These are phyloP conservation scores for Colletotrichum phormii DNA, from an alignment of 2,329 filamentous ascomycete species.

Conservation along the genomic window DNA sequence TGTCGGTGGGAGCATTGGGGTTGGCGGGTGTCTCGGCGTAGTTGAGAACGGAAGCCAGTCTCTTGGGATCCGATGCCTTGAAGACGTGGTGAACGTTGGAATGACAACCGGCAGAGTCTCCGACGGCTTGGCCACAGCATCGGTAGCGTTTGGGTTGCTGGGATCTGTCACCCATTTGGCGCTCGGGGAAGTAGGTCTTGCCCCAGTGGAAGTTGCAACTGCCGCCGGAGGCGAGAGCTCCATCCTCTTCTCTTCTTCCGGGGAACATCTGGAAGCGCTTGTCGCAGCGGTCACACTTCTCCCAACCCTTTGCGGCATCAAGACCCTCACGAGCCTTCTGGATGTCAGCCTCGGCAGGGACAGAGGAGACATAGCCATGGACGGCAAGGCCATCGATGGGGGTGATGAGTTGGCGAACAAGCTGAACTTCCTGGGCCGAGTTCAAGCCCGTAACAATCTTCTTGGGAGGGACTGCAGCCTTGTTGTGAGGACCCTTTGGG, in stretches of 20 bases:
- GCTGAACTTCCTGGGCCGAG: slow-evolving; percentile 72
- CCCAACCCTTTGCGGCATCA: slow-evolving; percentile 78
- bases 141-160: slow-evolving; percentile 72
- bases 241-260: slow-evolving; percentile 81
- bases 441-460: slow-evolving; percentile 78
- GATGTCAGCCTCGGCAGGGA: slow-evolving; percentile 76
- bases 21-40: slow-evolving; percentile 84
- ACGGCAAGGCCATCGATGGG: slow-evolving; percentile 71
- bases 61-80: slow-evolving; percentile 80
- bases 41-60: slow-evolving; percentile 82
- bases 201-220: slow-evolving; percentile 86
- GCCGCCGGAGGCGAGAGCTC: slow-evolving; percentile 80
- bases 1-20: slow-evolving; percentile 57
- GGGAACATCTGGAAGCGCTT: slow-evolving; percentile 93
- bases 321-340: slow-evolving; percentile 73
- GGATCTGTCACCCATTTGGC: slow-evolving; percentile 66
- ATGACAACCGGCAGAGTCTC: slow-evolving; percentile 80
- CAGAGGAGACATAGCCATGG: slow-evolving; percentile 79
- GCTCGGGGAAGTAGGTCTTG: slow-evolving; percentile 70
- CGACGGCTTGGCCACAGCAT: slow-evolving; percentile 83
- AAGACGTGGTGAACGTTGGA: slow-evolving; percentile 83
- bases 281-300: slow-evolving; percentile 88
- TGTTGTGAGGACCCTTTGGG: slow-evolving; percentile 45
- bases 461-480: slow-evolving; percentile 53
- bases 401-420: slow-evolving; percentile 73